phyloP scores from a whole-genome alignment of 2,329 filamentous ascomycete species.

The Aschersonia sp. region DNA sequence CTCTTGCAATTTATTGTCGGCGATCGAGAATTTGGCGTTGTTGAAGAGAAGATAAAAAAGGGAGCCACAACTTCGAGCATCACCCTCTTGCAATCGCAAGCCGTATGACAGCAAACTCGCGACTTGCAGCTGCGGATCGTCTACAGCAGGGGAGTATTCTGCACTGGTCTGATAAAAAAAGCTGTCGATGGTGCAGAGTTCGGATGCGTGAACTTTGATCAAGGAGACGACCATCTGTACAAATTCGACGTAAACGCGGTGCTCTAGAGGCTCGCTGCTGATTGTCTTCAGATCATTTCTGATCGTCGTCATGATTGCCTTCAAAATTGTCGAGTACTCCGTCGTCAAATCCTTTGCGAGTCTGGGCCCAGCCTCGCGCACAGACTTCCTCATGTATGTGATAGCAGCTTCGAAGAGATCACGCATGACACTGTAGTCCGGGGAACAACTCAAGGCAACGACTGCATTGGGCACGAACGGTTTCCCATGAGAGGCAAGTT shows the following conservation, averaged over 20 bases:
- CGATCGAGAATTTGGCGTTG: constrained; percentile 40
- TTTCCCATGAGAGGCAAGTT: constrained; percentile 25
- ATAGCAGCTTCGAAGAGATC: constrained; percentile 35
- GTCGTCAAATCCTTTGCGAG: constrained; percentile 20
- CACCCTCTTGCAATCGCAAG: constrained; percentile 36
- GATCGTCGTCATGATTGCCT: constrained; percentile 37
- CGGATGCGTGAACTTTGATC: constrained; percentile 37
- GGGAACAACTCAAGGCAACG: constrained; percentile 19
- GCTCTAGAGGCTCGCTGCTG: constrained; percentile 21
- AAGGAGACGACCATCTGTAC: constrained; percentile 36
- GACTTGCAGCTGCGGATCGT: constrained; percentile 42
- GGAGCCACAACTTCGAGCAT: constrained; percentile 28
- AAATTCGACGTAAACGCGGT: constrained; percentile 34
- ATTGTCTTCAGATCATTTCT: constrained; percentile 31
- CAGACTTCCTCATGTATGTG: constrained; percentile 32
- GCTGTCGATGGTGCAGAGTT: constrained; percentile 36
- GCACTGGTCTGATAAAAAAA: constrained; percentile 43
- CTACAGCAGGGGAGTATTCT: constrained; percentile 38
- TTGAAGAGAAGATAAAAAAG: constrained; percentile 44
- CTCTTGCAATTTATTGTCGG: constrained; percentile 30
- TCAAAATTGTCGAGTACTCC: constrained; percentile 28
- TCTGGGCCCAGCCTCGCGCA: constrained; percentile 23
- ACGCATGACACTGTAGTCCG: constrained; percentile 33
- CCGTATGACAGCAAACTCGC: constrained; percentile 42
- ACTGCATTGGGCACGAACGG: constrained; percentile 27